phyloP scores from a whole-genome alignment of 352 stramenopile species.

The Pilasporangium apinafurcum region DNA sequence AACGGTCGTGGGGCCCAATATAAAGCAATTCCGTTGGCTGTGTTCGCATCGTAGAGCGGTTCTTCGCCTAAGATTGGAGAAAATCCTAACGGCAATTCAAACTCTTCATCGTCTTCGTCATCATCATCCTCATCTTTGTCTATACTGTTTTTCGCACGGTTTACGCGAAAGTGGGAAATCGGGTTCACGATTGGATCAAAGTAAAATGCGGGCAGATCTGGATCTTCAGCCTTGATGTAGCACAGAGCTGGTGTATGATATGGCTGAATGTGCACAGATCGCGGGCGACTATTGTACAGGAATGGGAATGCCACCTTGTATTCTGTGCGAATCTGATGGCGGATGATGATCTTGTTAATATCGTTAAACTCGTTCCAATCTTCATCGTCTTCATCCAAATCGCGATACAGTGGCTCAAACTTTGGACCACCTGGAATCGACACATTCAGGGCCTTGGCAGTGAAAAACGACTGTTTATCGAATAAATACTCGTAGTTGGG shows the following conservation, averaged over 20 bases:
- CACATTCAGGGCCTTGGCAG: conserved; percentile 99
- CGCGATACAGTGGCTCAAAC: conserved; percentile 99
- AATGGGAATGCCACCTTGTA: conserved; percentile 99
- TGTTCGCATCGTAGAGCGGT: conserved; percentile 95
- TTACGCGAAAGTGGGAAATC: conserved; percentile 92
- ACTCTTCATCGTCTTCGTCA: conserved; percentile 85
- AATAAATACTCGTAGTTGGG: conserved; percentile 94
- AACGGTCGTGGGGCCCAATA: conserved; percentile 98
- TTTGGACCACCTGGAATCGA: conserved; percentile 98
- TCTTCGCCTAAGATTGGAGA: conserved; percentile 89
- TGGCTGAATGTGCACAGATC: conserved; percentile 91
- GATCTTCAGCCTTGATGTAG: conserved; percentile 96
- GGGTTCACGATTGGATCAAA: conserved; percentile 98
- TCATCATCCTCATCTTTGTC: conserved; percentile 40
- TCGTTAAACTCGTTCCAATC: conserved; percentile 99
- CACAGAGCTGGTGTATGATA: conserved; percentile 97
- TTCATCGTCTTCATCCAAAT: conserved; percentile 97
- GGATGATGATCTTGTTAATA: conserved; percentile 99
- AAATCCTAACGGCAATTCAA: conserved; percentile 84
- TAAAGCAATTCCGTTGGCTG: conserved; percentile 95
- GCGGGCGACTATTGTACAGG: conserved; percentile 98
- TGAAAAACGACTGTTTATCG: conserved; percentile 98
- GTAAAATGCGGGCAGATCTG: conserved; percentile 95
- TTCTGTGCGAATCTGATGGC: conserved; percentile 97
- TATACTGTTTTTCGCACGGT: conserved; percentile 52